These are phyloP conservation scores for Byssochlamys sp. DNA, from an alignment of 2,329 filamentous ascomycete species.

Conservation along the genomic window DNA sequence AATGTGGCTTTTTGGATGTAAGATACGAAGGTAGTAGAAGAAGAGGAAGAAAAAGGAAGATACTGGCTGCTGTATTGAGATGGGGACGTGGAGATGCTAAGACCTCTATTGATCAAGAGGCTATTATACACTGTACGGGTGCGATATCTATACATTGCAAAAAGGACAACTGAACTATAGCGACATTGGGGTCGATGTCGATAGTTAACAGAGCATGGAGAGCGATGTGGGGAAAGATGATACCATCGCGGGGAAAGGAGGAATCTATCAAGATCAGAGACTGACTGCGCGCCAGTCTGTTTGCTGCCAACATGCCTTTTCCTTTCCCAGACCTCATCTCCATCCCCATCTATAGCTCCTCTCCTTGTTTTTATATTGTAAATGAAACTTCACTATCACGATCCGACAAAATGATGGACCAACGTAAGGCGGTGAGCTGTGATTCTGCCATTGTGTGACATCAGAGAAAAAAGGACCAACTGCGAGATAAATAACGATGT, in stretches of 20 bases:
- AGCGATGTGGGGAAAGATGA: background rate
- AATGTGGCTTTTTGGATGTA: background rate
- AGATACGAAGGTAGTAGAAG: background rate
- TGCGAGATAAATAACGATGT: background rate
- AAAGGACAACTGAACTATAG: background rate
- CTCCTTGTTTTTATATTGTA: background rate
- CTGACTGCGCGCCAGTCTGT: background rate
- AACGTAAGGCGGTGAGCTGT: background rate
- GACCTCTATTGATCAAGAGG: background rate
- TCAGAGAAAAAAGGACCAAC: background rate
- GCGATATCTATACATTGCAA: background rate
- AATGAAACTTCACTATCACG: background rate
- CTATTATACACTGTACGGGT: background rate
- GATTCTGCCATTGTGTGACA: constrained; percentile 1
- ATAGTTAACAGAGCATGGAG: background rate
- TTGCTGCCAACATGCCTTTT: background rate
- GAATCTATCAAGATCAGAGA: background rate
- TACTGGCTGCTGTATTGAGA: background rate
- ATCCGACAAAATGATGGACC: background rate
- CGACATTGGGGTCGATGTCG: background rate
- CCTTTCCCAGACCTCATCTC: background rate
- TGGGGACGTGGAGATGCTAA: background rate
- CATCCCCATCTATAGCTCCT: too few relatives aligned
- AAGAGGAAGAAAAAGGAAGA: too few relatives aligned
- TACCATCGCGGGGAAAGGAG: background rate